These are phyloP conservation scores for Geotrichum bryndzae DNA, from an alignment of 1,139 yeast species.

Conservation along the genomic window DNA sequence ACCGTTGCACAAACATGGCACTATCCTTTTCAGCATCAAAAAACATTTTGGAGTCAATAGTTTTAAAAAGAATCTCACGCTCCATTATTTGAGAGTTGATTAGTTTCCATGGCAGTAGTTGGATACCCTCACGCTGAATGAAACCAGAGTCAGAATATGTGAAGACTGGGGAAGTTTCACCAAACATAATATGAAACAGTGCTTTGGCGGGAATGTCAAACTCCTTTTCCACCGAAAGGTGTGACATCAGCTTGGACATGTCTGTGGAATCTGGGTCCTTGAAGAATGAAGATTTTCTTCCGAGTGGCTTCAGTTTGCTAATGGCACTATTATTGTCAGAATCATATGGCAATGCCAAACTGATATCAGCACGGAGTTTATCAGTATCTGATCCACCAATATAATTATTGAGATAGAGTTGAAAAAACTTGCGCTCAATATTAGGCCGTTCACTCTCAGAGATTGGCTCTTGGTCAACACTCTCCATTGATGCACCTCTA, in stretches of 20 bases:
- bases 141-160: constrained; percentile 24
- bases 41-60: constrained; percentile 30
- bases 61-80: constrained; percentile 29
- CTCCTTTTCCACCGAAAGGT: constrained; percentile 33
- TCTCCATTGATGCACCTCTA: not conserved
- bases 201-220: constrained; percentile 74
- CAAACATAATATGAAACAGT: constrained; percentile 71
- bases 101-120: constrained; percentile 27
- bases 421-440: constrained; percentile 2
- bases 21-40: constrained; percentile 21
- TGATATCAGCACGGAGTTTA: not conserved
- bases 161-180: constrained; percentile 59
- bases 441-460: not conserved
- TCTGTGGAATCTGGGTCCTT: not conserved
- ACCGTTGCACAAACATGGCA: constrained; percentile 36
- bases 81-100: constrained; percentile 25
- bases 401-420: constrained; percentile 8
- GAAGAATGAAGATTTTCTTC: not conserved
- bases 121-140: constrained; percentile 22
- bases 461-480: not conserved
- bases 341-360: not conserved
- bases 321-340: not conserved
- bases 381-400: constrained; percentile 3
- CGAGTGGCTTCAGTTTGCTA: not conserved
- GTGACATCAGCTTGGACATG: constrained; percentile 28